Percentiles rank a stretch among this genome's conserved stretches.
Conservation (phyloP, 192 early-diverging fungal genomes). For the Coemansia sp. region DNA sequence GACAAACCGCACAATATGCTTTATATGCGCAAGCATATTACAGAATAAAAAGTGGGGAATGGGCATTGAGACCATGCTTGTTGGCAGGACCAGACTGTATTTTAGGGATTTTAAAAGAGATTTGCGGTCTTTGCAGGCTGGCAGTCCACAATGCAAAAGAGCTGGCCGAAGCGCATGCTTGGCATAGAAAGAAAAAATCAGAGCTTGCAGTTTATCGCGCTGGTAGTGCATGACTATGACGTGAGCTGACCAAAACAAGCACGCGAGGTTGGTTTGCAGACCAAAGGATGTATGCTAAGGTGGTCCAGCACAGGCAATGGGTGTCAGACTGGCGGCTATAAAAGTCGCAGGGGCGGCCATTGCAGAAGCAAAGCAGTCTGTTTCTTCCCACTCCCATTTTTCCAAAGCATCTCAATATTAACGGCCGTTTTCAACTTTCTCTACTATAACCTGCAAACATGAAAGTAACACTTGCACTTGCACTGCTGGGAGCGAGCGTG, state of each 20-base stretch:
- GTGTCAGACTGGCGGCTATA: too few relatives aligned
- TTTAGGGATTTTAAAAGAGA: too few relatives aligned
- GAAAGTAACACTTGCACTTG: slow-evolving; percentile 9
- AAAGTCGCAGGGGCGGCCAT: not conserved
- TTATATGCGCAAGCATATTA: not conserved
- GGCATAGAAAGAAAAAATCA: not conserved
- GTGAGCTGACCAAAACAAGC: too few relatives aligned
- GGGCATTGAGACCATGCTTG: too few relatives aligned
- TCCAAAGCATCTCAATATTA: too few relatives aligned
- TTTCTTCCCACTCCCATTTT: not conserved
- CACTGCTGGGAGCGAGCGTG: slow-evolving; percentile 9
- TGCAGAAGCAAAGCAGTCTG: not conserved
- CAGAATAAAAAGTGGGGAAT: too few relatives aligned
- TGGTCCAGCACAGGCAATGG: too few relatives aligned
- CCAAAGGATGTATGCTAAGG: not conserved
- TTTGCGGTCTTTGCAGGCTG: not conserved
- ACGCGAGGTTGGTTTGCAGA: too few relatives aligned
- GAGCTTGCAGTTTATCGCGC: too few relatives aligned
- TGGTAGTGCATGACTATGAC: too few relatives aligned
- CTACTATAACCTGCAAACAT: not conserved
- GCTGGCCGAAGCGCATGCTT: not conserved
- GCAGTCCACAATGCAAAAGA: not conserved
- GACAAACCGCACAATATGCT: not conserved
- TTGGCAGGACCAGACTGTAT: too few relatives aligned
- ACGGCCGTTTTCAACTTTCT: not conserved